A percentile compares a stretch with the other conserved stretches of the same genome.
Evolutionary conservation across 164 flowering plant genomes (phyloP).

Genomic region (Liquidambar formosana): DNA sequence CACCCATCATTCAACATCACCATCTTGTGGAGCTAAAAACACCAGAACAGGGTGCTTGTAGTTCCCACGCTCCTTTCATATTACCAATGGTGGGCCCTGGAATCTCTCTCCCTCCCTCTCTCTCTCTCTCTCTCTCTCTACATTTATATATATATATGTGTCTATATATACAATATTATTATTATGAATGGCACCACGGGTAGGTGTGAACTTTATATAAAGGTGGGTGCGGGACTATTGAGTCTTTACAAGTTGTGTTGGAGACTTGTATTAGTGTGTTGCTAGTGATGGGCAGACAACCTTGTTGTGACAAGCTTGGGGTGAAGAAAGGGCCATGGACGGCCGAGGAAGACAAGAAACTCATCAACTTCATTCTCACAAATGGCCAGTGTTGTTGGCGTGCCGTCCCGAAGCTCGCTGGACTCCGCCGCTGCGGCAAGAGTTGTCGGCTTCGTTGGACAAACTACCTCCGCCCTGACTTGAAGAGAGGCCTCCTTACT

Average conservation of each 20-base stretch:
- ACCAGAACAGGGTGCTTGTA: conserved; percentile 36
- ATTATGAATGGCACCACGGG: neutral
- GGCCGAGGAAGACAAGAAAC: conserved; percentile 91
- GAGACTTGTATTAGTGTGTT: neutral
- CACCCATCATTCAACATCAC: conserved; percentile 35
- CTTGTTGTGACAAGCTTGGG: conserved; percentile 90
- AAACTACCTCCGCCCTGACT: conserved; percentile 86
- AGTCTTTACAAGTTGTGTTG: neutral
- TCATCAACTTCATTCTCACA: conserved; percentile 78
- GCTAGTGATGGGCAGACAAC: conserved; percentile 77
- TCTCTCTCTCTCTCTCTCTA: conserved; percentile 10
- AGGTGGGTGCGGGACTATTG: conserved; percentile 15
- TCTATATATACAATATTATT: neutral
- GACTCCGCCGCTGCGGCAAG: conserved; percentile 86
- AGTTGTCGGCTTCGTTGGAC: conserved; percentile 96
- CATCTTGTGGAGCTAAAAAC: conserved; percentile 20
- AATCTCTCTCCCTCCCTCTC: conserved; percentile 14
- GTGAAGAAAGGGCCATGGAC: conserved; percentile 99
- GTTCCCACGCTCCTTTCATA: conserved; percentile 61
- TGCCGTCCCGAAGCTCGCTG: conserved; percentile 90
- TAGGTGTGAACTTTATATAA: conserved; percentile 19
- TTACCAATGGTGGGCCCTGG: conserved; percentile 36
- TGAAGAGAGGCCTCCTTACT: conserved; percentile 81
- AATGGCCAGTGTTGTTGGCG: conserved; percentile 96
- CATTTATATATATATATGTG: too few relatives aligned